These are phyloP conservation scores for Lanmaoa rubissima DNA, from an alignment of 768 basidiomycete genomes.

Conservation along the genomic window DNA sequence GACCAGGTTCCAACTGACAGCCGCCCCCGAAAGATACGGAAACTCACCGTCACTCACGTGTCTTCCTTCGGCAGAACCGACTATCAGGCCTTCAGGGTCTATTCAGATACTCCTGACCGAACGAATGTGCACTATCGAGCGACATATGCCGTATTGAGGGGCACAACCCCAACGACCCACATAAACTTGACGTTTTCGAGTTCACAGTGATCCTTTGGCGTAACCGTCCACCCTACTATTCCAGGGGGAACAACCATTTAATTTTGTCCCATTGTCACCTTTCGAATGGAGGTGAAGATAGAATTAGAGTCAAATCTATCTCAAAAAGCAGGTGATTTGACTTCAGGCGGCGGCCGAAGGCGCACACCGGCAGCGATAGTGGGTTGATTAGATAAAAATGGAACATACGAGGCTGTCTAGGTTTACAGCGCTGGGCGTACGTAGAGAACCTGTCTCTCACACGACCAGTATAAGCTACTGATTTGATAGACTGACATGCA, in stretches of 20 bases:
- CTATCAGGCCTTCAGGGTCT: neutral
- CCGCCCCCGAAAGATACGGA: neutral
- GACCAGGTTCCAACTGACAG: neutral
- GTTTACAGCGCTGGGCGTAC: neutral
- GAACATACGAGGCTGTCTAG: neutral
- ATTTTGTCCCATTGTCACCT: neutral
- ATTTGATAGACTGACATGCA: neutral
- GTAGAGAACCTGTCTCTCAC: neutral
- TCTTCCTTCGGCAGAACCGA: too few relatives aligned
- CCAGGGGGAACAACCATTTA: neutral
- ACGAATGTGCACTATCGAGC: neutral
- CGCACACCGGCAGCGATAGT: neutral
- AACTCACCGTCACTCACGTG: neutral
- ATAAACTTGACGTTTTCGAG: too few relatives aligned
- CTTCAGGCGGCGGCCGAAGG: neutral
- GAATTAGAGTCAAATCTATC: neutral
- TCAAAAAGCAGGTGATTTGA: neutral
- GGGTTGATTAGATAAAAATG: neutral
- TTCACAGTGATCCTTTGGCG: neutral
- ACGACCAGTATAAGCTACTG: neutral
- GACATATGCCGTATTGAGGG: neutral
- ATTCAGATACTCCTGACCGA: neutral
- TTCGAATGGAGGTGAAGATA: neutral
- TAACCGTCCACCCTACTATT: neutral
- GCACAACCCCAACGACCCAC: neutral